These are phyloP conservation scores for Pythium graminicola DNA, from an alignment of 352 stramenopile genomes.

Conservation along the genomic window DNA sequence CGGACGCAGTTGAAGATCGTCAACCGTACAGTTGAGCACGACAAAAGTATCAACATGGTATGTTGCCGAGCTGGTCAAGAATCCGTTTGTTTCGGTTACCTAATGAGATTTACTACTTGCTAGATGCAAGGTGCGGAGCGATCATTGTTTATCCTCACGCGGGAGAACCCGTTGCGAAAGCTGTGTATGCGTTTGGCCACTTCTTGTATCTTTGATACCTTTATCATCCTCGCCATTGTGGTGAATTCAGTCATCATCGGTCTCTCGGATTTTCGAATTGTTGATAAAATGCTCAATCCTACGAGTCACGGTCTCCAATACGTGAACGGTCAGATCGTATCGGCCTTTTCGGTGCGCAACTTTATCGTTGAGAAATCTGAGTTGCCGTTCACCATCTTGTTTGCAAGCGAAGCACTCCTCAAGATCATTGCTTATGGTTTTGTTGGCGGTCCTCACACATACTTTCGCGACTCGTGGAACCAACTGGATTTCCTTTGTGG, in stretches of 20 bases:
- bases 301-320: background rate
- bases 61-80: background rate
- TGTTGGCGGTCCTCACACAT: conserved; percentile 41
- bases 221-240: background rate
- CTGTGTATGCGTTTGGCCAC: background rate
- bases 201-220: background rate
- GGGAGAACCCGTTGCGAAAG: background rate
- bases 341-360: background rate
- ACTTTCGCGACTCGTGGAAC: conserved; percentile 77
- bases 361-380: background rate
- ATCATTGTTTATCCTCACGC: background rate
- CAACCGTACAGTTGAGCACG: background rate
- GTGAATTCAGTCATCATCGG: background rate
- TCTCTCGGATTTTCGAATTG: background rate
- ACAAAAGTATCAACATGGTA: background rate
- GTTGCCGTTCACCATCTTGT: background rate
- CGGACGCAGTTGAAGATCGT: background rate
- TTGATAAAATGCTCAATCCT: background rate
- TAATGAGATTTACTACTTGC: no score
- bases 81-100: background rate
- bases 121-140: background rate
- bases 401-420: conserved; percentile 16
- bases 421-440: conserved; percentile 82
- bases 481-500: conserved; percentile 83
- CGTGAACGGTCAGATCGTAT: background rate